Evolutionary conservation across 2,329 filamentous ascomycete species (phyloP).

Genomic region (Coniochaeta pulveracea): DNA sequence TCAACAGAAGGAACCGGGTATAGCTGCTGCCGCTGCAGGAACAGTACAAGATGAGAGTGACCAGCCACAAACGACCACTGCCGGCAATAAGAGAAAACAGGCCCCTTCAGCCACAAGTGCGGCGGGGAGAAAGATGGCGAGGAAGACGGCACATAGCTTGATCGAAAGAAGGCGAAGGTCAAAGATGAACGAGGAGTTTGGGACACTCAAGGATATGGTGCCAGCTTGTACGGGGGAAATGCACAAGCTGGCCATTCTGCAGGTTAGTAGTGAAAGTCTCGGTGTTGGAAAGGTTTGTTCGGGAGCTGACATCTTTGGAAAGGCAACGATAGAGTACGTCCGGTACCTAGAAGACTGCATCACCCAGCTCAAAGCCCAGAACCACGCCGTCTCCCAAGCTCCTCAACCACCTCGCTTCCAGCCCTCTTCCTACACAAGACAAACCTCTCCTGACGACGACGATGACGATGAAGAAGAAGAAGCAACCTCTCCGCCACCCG

Average conservation of each 20-base stretch:
- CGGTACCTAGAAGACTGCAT: conserved; percentile 89
- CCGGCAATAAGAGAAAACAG: conserved; percentile 62
- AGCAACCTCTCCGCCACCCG: too few relatives aligned
- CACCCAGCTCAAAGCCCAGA: conserved; percentile 55
- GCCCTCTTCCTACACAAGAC: not conserved
- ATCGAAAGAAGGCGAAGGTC: conserved; percentile 83
- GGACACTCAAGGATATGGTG: conserved; percentile 86
- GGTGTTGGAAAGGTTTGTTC: conserved; percentile 6
- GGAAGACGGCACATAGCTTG: conserved; percentile 91
- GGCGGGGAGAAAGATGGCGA: conserved; percentile 85
- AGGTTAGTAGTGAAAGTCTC: conserved; percentile 44
- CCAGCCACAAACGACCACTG: conserved; percentile 9
- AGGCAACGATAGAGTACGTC: conserved; percentile 95
- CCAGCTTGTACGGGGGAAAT: conserved; percentile 94
- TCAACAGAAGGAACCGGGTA: conserved; percentile 25
- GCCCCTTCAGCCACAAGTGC: conserved; percentile 59
- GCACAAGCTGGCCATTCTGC: conserved; percentile 93
- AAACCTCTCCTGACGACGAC: not conserved
- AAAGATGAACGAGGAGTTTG: conserved; percentile 99
- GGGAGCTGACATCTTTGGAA: conserved; percentile 4
- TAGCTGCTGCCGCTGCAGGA: conserved; percentile 10
- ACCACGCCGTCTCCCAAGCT: conserved; percentile 13
- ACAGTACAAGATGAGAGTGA: conserved; percentile 8
- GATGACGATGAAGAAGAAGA: not conserved
- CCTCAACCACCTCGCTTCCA: too few relatives aligned